Percentiles rank a stretch among this genome's conserved stretches.
Conservation (phyloP, 2,329 filamentous ascomycete species). For the Dactylella cylindrospora region DNA sequence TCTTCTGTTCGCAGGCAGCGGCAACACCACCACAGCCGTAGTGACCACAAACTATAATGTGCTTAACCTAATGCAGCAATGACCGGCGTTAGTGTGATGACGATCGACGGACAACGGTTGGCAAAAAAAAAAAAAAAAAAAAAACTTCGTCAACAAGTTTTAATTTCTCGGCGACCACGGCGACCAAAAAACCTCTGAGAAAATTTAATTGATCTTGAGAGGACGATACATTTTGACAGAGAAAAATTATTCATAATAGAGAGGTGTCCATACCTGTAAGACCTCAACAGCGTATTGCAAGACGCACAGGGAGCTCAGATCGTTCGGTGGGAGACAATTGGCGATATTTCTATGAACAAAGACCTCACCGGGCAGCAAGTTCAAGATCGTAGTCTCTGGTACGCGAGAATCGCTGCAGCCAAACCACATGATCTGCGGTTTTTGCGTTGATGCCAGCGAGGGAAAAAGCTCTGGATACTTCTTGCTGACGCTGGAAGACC, state of each 20-base stretch:
- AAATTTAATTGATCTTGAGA: no score
- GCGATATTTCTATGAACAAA: slow-evolving; percentile 91
- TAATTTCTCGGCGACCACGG: neutral
- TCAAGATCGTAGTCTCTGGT: slow-evolving; percentile 78
- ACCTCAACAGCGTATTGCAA: slow-evolving; percentile 76
- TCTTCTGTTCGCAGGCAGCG: slow-evolving; percentile 58
- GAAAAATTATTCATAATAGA: neutral
- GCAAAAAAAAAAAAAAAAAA: neutral
- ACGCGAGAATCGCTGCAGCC: slow-evolving; percentile 84
- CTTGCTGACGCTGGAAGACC: slow-evolving; percentile 47
- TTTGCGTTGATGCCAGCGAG: slow-evolving; percentile 47
- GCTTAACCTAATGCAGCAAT: slow-evolving; percentile 58
- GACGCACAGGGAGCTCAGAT: slow-evolving; percentile 73
- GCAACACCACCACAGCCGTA: slow-evolving; percentile 67
- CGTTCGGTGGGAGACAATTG: slow-evolving; percentile 73
- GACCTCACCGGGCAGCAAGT: slow-evolving; percentile 77
- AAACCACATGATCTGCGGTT: slow-evolving; percentile 69
- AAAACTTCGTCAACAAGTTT: neutral
- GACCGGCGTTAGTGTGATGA: neutral
- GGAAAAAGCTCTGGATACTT: slow-evolving; percentile 48
- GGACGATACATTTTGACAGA: neutral
- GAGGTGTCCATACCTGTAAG: slow-evolving; percentile 60
- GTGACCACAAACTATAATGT: slow-evolving; percentile 71
- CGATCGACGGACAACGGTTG: neutral
- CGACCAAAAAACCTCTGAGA: slow-evolving; percentile 14